phyloP scores from a whole-genome alignment of 805 yeast species.

The Nakazawaea wickerhamii region DNA sequence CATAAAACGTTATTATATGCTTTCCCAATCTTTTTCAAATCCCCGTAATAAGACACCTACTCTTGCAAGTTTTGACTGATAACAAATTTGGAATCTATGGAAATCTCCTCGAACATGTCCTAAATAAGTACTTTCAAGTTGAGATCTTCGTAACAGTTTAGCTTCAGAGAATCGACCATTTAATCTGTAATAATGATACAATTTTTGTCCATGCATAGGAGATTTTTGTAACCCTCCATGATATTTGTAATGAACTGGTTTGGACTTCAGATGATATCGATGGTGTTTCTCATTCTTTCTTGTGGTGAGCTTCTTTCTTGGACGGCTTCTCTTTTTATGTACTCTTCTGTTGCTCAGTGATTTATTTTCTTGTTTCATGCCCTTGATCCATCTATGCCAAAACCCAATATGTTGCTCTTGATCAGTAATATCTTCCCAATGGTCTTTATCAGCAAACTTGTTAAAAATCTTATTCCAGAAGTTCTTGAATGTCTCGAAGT shows the following conservation, averaged over 20 bases:
- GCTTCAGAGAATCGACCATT: neutral
- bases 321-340: neutral
- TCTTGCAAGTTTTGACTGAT: conserved; percentile 5
- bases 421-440: neutral
- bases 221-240: neutral
- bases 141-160: neutral
- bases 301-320: too few species aligned
- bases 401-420: neutral
- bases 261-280: neutral
- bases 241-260: neutral
- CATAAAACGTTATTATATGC: too few species aligned
- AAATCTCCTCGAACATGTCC: conserved; percentile 2
- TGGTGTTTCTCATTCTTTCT: neutral
- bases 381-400: neutral
- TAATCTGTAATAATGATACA: conserved; percentile 5
- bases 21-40: neutral
- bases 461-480: neutral
- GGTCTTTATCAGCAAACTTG: neutral
- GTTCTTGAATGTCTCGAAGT: neutral
- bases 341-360: neutral
- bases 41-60: neutral
- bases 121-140: conserved; percentile 5
- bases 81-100: conserved; percentile 5
- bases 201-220: neutral
- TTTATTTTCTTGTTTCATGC: neutral